Evolutionary conservation across 345 rosid genomes (phyloP).

Genomic region (Citrus maxima): DNA sequence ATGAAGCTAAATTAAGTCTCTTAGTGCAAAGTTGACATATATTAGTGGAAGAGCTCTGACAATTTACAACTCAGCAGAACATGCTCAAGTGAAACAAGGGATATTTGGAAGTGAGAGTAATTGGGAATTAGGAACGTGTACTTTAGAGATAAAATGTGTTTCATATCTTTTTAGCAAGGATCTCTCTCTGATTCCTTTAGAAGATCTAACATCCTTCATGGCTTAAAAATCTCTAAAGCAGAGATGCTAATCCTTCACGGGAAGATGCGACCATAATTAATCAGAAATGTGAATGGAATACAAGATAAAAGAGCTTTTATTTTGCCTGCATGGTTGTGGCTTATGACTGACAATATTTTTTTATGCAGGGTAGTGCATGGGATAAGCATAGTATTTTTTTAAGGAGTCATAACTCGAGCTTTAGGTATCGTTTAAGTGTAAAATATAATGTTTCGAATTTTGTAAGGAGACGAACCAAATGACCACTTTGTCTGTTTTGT

Average conservation of each 20-base stretch:
- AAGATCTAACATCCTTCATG: not conserved
- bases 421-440: no score
- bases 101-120: not conserved
- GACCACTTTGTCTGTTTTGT: no score
- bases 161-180: not conserved
- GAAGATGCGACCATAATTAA: not conserved
- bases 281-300: not conserved
- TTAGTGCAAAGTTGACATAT: no score
- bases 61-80: not conserved
- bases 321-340: not conserved
- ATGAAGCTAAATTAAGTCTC: not conserved
- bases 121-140: conserved; percentile 8
- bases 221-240: not conserved
- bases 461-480: no score
- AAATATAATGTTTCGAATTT: no score
- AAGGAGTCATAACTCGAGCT: no score
- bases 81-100: not conserved
- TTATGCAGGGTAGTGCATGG: no score
- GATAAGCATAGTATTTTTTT: no score
- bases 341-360: not conserved
- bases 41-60: not conserved
- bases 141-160: conserved; percentile 1
- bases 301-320: not conserved
- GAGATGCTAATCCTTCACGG: conserved; percentile 4
- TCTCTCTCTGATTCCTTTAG: conserved; percentile 6